Percentiles rank a stretch among this genome's conserved stretches.
phyloP scores from a whole-genome alignment of 768 basidiomycete genomes.

The Boletales sp. region DNA sequence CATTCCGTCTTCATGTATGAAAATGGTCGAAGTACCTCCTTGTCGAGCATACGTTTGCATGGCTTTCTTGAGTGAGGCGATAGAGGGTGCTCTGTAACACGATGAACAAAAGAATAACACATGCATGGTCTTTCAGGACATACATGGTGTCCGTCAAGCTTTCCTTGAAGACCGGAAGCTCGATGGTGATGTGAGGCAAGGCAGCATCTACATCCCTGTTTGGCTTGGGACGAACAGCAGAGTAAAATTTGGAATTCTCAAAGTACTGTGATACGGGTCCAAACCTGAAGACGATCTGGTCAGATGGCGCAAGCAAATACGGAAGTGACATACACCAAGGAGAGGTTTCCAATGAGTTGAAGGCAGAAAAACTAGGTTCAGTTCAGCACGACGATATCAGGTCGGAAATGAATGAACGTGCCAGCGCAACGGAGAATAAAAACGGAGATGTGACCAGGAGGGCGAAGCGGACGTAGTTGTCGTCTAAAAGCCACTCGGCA shows the following conservation, averaged over 20 bases:
- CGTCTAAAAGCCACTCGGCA: constrained; percentile 68
- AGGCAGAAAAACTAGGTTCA: constrained; percentile 62
- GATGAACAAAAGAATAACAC: background rate
- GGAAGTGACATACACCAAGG: constrained; percentile 47
- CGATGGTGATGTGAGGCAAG: constrained; percentile 73
- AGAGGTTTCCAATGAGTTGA: constrained; percentile 61
- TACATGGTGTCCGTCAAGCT: constrained; percentile 78
- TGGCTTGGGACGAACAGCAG: constrained; percentile 57
- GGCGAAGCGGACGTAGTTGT: constrained; percentile 56
- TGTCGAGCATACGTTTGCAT: constrained; percentile 67
- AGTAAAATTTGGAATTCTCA: constrained; percentile 82
- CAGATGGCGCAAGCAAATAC: background rate
- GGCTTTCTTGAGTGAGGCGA: constrained; percentile 63
- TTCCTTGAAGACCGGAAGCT: constrained; percentile 88
- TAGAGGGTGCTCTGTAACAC: constrained; percentile 59
- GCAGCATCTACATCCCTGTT: constrained; percentile 59
- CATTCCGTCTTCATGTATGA: constrained; percentile 62
- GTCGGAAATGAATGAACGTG: constrained; percentile 22
- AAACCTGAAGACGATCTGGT: constrained; percentile 39
- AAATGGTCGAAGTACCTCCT: constrained; percentile 54
- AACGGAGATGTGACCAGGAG: constrained; percentile 65
- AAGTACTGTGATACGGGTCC: constrained; percentile 85
- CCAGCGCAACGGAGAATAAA: constrained; percentile 71
- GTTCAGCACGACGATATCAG: constrained; percentile 7
- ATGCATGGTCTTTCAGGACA: constrained; percentile 18